Evolutionary conservation across 495 filamentous ascomycete species (phyloP).

Genomic region (Amniculicola lignicola): DNA sequence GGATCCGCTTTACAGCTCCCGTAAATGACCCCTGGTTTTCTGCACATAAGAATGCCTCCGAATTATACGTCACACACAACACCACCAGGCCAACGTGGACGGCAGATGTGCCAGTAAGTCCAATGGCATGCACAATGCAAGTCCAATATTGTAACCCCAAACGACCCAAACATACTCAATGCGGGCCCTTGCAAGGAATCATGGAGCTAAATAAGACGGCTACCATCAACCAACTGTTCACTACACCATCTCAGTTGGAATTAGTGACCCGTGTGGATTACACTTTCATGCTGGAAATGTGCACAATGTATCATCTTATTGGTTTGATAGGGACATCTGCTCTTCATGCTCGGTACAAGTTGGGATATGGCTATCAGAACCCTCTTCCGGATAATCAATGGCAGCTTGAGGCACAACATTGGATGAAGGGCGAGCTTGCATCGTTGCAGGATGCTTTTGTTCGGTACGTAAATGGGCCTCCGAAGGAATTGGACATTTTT

Average conservation of each 20-base stretch:
- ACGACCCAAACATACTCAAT: background rate
- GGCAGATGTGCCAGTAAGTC: background rate
- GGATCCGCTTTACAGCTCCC: background rate
- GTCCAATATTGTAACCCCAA: background rate
- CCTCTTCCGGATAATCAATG: background rate
- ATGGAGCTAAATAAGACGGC: background rate
- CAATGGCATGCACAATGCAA: background rate
- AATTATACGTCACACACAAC: background rate
- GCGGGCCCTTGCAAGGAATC: background rate
- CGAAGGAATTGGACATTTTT: background rate
- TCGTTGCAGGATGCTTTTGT: background rate
- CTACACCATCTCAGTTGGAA: background rate
- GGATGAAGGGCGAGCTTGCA: background rate
- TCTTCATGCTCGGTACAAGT: background rate
- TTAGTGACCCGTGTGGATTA: background rate
- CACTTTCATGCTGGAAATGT: background rate
- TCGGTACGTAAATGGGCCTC: background rate
- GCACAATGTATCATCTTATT: background rate
- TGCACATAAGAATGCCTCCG: background rate
- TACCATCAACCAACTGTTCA: background rate
- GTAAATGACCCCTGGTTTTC: constrained; percentile 4
- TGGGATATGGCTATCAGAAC: background rate
- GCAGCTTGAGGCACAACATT: background rate
- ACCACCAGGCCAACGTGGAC: background rate
- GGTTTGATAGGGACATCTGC: background rate